These are phyloP conservation scores for Canariomyces notabilis DNA, from an alignment of 2,329 filamentous ascomycete species.

Conservation along the genomic window DNA sequence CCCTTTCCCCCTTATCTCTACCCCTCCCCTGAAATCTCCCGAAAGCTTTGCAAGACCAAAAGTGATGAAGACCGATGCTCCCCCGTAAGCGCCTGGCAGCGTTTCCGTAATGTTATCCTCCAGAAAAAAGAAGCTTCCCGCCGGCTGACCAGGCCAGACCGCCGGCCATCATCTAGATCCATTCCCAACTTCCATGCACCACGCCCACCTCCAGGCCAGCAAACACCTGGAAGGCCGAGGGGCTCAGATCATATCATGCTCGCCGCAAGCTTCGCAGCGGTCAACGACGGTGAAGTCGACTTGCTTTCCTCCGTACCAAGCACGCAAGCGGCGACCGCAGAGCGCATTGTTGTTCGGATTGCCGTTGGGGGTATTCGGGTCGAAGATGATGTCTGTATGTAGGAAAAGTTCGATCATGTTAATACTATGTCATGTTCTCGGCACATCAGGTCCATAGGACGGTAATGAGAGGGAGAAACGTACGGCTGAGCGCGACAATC, in stretches of 20 bases:
- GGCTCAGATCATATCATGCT: slow-evolving; percentile 35
- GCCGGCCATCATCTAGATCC: slow-evolving; percentile 14
- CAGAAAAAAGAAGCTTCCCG: neutral
- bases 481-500: slow-evolving; percentile 54
- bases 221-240: slow-evolving; percentile 34
- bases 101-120: neutral
- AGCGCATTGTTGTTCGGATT: slow-evolving; percentile 59
- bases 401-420: neutral
- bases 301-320: slow-evolving; percentile 31
- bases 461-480: too few relatives aligned
- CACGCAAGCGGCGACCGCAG: slow-evolving; percentile 55
- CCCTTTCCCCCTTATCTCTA: too few relatives aligned
- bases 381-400: slow-evolving; percentile 45
- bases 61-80: too few relatives aligned
- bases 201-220: slow-evolving; percentile 36
- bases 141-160: neutral
- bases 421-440: neutral
- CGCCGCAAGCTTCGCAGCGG: slow-evolving; percentile 42
- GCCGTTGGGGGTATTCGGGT: slow-evolving; percentile 45
- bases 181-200: slow-evolving; percentile 29
- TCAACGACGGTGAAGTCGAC: slow-evolving; percentile 60
- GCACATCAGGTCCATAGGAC: too few relatives aligned
- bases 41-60: too few relatives aligned
- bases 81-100: neutral
- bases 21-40: too few relatives aligned